Conservation (phyloP, 441 rosid genomes). For the Manihot esculenta region DNA sequence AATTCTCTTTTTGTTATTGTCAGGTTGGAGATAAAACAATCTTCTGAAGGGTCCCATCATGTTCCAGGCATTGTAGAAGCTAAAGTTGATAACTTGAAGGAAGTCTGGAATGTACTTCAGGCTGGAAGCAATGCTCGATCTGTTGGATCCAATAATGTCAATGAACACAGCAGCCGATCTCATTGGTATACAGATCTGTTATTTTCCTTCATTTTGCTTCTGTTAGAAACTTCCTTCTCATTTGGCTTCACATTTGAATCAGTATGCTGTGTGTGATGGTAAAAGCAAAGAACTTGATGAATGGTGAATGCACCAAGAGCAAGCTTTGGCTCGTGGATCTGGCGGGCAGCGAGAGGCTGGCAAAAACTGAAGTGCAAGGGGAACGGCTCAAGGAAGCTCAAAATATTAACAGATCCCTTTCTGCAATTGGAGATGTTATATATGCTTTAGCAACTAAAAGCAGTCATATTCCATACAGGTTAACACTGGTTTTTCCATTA, state of each 20-base stretch:
- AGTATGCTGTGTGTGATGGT: slow-evolving; percentile 90
- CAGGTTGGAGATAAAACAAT: slow-evolving; percentile 89
- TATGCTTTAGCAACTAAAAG: slow-evolving; percentile 79
- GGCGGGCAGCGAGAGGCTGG: slow-evolving; percentile 92
- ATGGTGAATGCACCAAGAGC: slow-evolving; percentile 83
- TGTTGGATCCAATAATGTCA: slow-evolving; percentile 87
- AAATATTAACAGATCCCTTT: slow-evolving; percentile 77
- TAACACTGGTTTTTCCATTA: not conserved
- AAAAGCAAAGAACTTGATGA: slow-evolving; percentile 70
- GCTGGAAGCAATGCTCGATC: slow-evolving; percentile 87
- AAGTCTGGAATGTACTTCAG: slow-evolving; percentile 83
- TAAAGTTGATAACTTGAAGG: slow-evolving; percentile 57
- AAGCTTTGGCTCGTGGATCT: slow-evolving; percentile 95
- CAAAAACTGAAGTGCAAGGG: slow-evolving; percentile 82
- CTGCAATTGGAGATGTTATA: slow-evolving; percentile 93
- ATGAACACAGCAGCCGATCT: slow-evolving; percentile 94
- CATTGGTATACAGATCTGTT: slow-evolving; percentile 59
- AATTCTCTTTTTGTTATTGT: slow-evolving; percentile 5
- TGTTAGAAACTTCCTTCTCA: slow-evolving; percentile 13
- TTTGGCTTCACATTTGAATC: slow-evolving; percentile 22
- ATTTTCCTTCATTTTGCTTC: slow-evolving; percentile 5
- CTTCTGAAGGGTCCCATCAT: slow-evolving; percentile 73
- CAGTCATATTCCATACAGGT: slow-evolving; percentile 88
- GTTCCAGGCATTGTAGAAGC: slow-evolving; percentile 88
- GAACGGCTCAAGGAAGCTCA: slow-evolving; percentile 93